Conservation (phyloP, 495 filamentous ascomycete species). For the Neurospora sp. region DNA sequence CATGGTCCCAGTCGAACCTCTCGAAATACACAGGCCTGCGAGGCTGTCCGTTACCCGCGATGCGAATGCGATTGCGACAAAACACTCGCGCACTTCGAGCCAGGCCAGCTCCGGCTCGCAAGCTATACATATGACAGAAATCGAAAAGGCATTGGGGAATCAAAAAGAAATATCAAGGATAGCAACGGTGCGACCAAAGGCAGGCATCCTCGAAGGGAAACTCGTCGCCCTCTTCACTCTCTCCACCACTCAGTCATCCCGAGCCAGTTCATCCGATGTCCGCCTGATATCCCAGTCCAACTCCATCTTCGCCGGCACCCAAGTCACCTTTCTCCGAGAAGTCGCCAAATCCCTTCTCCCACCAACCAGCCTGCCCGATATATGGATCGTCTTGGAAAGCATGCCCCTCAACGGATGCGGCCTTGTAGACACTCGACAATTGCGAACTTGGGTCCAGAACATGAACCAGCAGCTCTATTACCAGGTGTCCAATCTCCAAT, state of each 20-base stretch:
- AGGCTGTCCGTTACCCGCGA: constrained; percentile 5
- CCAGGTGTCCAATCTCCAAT: constrained; percentile 30
- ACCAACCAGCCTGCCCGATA: constrained; percentile 21
- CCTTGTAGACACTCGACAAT: constrained; percentile 28
- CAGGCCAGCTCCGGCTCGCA: constrained; percentile 10
- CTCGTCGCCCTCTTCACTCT: constrained; percentile 34
- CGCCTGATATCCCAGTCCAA: constrained; percentile 27
- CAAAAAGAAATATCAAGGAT: constrained; percentile 24
- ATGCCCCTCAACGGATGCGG: constrained; percentile 33
- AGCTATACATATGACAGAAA: constrained; percentile 12
- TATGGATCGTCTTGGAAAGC: constrained; percentile 33
- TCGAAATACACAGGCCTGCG: constrained; percentile 11
- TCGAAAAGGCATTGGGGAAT: constrained; percentile 17
- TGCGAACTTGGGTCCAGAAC: constrained; percentile 41
- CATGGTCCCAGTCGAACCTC: constrained; percentile 5
- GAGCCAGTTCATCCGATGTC: constrained; percentile 19
- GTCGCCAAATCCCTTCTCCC: constrained; percentile 17
- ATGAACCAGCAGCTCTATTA: constrained; percentile 33
- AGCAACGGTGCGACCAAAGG: constrained; percentile 33
- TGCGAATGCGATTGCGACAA: not conserved
- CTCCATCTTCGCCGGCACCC: constrained; percentile 25
- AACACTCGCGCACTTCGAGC: constrained; percentile 14
- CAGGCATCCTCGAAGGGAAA: constrained; percentile 35
- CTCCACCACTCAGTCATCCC: constrained; percentile 12
- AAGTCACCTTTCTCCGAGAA: constrained; percentile 24